Evolutionary conservation across 345 rosid genomes (phyloP), one percentile per base, ranked within the genome.

Genomic region (Laguncularia racemosa): DNA sequence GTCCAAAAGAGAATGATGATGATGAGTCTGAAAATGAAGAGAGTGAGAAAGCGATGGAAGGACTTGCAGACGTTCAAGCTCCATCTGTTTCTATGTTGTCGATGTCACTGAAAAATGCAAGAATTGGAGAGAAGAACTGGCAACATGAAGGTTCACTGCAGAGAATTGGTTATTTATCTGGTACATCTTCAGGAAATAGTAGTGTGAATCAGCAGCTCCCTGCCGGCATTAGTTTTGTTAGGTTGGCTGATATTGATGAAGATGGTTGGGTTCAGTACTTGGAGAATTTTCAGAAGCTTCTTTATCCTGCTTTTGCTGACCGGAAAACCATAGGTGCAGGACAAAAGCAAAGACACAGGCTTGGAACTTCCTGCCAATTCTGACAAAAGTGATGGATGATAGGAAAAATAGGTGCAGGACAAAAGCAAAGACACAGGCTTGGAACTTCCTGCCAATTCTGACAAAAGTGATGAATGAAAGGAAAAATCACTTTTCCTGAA

Each of bases 381-480:
- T 84, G 71, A 74, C 18, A 16, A 14, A 33, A 33, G 40, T 33
- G 40, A 33, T 33, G 40, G 7, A 33, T 33, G 7, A 2, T 33
- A 4, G 40, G 40, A 33, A n/a, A n/a, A n/a, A 69, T 28, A 12
- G 61, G 59, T 45, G 52, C 59, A 2, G 73, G 78, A 38, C 85
- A 71, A 63, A 75, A 64, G 69, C 80, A 65, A 59, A 80, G 79
- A 67, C 86, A 75, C 63, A 79, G 91, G 72, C 79, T 82, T 16
- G 86, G 88, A 62, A 73, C 88, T 44, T 85, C 84, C 3, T 82
- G 92, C 82, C 77, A 62, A 52, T 85, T 82, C 60, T 84, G 71
- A 74, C 18, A 16, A 14, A 33, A 33, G 40, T 33, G 40, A 33
- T 33, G 40, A 33, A 33, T 33, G n/a, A n/a, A n/a, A n/a, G n/a